phyloP scores from a whole-genome alignment of 2,329 filamentous ascomycete genomes.

The Scytalidium sp. region DNA sequence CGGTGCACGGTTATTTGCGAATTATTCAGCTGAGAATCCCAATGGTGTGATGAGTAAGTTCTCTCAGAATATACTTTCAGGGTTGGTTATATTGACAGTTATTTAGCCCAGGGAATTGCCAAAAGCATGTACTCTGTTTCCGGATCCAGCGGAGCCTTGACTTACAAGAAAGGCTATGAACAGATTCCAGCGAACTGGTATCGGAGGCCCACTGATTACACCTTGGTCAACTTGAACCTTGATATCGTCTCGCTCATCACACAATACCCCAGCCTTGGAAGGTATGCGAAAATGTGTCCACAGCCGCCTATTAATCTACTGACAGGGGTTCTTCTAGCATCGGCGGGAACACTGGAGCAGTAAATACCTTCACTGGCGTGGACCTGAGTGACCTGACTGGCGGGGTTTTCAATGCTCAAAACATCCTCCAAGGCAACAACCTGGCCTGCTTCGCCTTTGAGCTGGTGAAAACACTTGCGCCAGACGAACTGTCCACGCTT shows the following conservation, averaged over 20 bases:
- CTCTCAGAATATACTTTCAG: conserved; percentile 33
- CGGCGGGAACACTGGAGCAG: conserved; percentile 49
- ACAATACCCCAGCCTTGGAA: conserved; percentile 38
- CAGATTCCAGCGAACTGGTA: conserved; percentile 13
- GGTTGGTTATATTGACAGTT: conserved; percentile 34
- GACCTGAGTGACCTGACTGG: conserved; percentile 38
- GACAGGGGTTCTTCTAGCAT: conserved; percentile 19
- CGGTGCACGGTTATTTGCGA: conserved; percentile 26
- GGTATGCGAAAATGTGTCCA: background rate
- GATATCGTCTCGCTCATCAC: conserved; percentile 36
- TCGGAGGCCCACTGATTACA: conserved; percentile 29
- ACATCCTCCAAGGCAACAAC: conserved; percentile 45
- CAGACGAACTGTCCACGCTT: conserved; percentile 36
- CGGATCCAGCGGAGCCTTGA: conserved; percentile 5
- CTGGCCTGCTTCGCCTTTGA: conserved; percentile 40
- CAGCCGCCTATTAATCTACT: background rate
- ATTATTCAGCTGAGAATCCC: conserved; percentile 25
- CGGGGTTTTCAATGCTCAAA: conserved; percentile 39
- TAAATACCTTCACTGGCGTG: conserved; percentile 48
- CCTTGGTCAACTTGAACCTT: conserved; percentile 36
- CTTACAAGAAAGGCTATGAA: conserved; percentile 6
- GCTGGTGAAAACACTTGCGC: conserved; percentile 34
- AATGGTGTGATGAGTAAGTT: conserved; percentile 21
- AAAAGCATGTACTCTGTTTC: conserved; percentile 6
- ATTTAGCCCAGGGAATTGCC: conserved; percentile 18